phyloP scores from a whole-genome alignment of 345 rosid genomes.

The Eucalyptus lansdowneana region DNA sequence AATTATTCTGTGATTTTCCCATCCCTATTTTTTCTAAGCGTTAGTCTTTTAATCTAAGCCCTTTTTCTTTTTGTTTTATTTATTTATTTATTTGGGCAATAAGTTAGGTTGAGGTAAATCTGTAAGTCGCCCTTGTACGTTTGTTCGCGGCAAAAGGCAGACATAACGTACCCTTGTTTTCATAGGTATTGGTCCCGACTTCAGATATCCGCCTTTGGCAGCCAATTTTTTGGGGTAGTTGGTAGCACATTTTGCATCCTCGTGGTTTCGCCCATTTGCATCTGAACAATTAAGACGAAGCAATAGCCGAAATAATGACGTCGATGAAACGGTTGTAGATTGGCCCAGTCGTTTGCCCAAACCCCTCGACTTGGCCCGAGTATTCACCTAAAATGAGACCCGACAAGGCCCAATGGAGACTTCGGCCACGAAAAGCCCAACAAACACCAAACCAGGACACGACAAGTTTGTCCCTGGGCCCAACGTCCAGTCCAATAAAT shows the following conservation, averaged over 20 bases:
- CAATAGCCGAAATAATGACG: background rate
- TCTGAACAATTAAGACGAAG: background rate
- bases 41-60: background rate
- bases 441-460: background rate
- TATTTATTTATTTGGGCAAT: background rate
- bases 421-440: background rate
- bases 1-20: background rate
- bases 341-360: background rate
- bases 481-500: background rate
- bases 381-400: background rate
- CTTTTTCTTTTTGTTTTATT: background rate
- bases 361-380: background rate
- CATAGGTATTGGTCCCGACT: background rate
- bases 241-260: background rate
- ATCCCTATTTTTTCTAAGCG: background rate
- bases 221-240: background rate
- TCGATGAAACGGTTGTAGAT: background rate
- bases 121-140: background rate
- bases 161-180: background rate
- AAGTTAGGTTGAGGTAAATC: background rate
- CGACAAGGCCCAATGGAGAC: background rate
- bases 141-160: background rate
- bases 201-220: background rate
- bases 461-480: background rate
- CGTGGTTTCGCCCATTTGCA: background rate